Base-by-base conservation (phyloP, 768 basidiomycete species). In the Calocera viscosa region DNA sequence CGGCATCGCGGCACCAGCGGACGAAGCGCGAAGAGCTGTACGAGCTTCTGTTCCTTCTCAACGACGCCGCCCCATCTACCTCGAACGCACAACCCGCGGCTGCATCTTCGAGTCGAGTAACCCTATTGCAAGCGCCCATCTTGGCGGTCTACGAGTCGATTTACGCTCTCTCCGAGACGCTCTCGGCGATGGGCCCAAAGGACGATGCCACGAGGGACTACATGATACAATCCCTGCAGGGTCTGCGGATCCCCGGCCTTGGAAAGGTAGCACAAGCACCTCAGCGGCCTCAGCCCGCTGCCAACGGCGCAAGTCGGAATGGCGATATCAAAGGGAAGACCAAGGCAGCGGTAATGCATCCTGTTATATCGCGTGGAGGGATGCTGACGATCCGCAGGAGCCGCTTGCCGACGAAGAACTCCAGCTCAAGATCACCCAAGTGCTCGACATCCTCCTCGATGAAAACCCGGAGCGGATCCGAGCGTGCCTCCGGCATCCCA, bases 401-500 rank as follows among this genome's bases (percentile, higher is more conserved):
- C 16, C 40, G 10, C 38, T 34, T 28, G 7, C 2, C 19, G 19
- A 2, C 19, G 2, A 3, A 19, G 68, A 39, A 26, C 34, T 68
- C n/a, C 33, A 47, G 1, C 64, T 69, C 49, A 66, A 69, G 34
- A 60, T 89, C 30, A 78, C 82, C 0, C 87, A 91, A 70, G 84
- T 93, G 12, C 80, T 89, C 14, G 90, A 90, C 69, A 84, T 93
- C 68, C 78, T 94, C 38, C 88, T 90, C 0, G 82, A 89, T 47
- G 77, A 83, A 30, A 74, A 82, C 0, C 77, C 81, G 0, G 72
- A 72, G 1, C 89, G 91, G 71, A 77, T 92, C 64, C 81, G 81
- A 38, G 80, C 79, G 22, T 76, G 90, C 22, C 80, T 92, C 14
- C 66, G 69, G 14, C 79, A 75, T 32, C 80, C 77, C 26, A 74